These are phyloP conservation scores for Neurospora tetraspora DNA, from an alignment of 495 filamentous ascomycete genomes.

Conservation along the genomic window DNA sequence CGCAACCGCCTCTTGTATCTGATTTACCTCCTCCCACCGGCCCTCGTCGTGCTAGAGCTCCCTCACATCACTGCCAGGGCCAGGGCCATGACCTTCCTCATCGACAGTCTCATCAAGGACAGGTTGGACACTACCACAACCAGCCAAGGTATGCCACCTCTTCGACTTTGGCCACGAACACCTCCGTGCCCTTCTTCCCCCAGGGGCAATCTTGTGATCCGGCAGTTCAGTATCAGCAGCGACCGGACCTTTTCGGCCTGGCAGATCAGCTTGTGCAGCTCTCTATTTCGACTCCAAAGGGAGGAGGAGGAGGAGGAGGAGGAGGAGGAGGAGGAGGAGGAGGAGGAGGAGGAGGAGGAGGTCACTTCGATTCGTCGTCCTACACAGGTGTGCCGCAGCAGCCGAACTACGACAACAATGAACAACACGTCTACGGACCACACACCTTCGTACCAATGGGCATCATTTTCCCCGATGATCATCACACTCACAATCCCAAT, in stretches of 20 bases:
- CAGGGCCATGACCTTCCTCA: not conserved
- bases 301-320: not conserved
- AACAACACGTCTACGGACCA: not conserved
- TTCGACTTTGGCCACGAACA: not conserved
- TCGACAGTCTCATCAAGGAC: not conserved
- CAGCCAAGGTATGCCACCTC: not conserved
- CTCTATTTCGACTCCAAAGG: not conserved
- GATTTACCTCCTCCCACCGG: not conserved
- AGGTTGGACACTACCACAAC: not conserved
- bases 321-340: no score
- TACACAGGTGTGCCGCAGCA: not conserved
- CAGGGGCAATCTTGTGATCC: not conserved
- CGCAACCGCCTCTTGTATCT: not conserved
- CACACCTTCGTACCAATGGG: not conserved
- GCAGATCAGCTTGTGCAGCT: not conserved
- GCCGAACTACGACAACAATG: not conserved
- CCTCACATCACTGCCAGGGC: not conserved
- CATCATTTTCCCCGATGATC: not conserved
- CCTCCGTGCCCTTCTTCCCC: not conserved
- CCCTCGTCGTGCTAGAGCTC: slow-evolving; percentile 1
- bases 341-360: not conserved
- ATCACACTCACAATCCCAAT: not conserved
- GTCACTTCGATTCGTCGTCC: not conserved
- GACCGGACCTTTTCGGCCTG: not conserved
- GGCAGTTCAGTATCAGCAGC: not conserved